These are phyloP conservation scores for Telopea speciosissima DNA, from an alignment of 177 flowering plant genomes.

Conservation along the genomic window DNA sequence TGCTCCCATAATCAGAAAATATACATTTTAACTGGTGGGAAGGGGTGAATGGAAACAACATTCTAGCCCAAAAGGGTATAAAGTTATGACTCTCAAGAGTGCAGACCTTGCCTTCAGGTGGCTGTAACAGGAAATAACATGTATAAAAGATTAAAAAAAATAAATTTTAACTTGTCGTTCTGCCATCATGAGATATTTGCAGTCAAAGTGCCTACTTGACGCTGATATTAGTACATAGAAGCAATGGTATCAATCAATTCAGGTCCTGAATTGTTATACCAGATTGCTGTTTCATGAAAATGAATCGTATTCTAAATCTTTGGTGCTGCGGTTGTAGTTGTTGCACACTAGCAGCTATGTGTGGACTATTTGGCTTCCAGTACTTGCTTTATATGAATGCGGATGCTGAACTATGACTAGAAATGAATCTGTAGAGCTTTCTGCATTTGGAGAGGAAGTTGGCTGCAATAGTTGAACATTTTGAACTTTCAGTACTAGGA, in stretches of 20 bases:
- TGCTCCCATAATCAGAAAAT: neutral
- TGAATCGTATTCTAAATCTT: neutral
- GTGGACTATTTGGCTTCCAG: slow-evolving; percentile 5
- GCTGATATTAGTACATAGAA: neutral
- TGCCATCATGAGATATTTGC: neutral
- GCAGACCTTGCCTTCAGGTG: neutral
- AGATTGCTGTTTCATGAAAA: neutral
- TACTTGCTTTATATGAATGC: slow-evolving; percentile 24
- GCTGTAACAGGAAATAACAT: neutral
- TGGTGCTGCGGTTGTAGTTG: neutral
- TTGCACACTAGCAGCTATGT: neutral
- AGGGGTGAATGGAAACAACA: no score
- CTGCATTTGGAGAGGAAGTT: slow-evolving; percentile 24
- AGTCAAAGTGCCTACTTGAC: neutral
- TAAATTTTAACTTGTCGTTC: neutral
- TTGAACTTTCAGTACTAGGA: neutral
- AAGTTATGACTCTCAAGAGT: neutral
- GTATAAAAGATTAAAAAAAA: neutral
- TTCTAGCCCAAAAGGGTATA: neutral
- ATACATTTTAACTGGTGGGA: neutral
- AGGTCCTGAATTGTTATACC: neutral
- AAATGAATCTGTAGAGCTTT: slow-evolving; percentile 31
- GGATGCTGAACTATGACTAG: slow-evolving; percentile 78
- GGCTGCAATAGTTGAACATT: slow-evolving; percentile 47
- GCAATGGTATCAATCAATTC: neutral